A percentile compares a stretch with the other conserved stretches of the same genome.
Evolutionary conservation across 2,329 filamentous ascomycete genomes (phyloP).

Genomic region (Botrytis elliptica): DNA sequence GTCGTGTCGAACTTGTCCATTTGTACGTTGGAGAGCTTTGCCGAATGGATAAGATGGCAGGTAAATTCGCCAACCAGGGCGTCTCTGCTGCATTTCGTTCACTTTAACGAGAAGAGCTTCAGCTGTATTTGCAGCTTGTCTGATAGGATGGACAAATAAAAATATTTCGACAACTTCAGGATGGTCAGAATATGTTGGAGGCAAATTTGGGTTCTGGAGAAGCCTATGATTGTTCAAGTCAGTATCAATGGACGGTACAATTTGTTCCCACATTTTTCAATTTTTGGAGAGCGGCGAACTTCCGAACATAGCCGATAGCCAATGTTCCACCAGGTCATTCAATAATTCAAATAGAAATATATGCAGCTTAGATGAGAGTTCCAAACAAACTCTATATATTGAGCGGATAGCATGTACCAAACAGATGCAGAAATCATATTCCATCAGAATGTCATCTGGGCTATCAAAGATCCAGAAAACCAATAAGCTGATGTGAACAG

Average conservation of each 20-base stretch:
- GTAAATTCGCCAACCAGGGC: constrained; percentile 46
- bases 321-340: not conserved
- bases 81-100: constrained; percentile 47
- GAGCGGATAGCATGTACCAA: not conserved
- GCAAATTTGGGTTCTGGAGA: constrained; percentile 46
- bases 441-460: not conserved
- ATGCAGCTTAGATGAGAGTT: not conserved
- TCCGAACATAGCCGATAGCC: not conserved
- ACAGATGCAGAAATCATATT: not conserved
- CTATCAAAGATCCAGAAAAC: not conserved
- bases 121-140: constrained; percentile 51
- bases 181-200: constrained; percentile 48
- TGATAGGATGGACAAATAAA: constrained; percentile 54
- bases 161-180: constrained; percentile 54
- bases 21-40: constrained; percentile 54
- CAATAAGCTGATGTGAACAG: not conserved
- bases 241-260: not conserved
- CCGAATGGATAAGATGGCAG: constrained; percentile 53
- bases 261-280: not conserved
- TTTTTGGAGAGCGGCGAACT: not conserved
- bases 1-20: constrained; percentile 58
- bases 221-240: constrained; percentile 37
- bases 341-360: no score
- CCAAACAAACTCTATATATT: not conserved
- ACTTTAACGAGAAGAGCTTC: constrained; percentile 50